Percentiles rank a stretch among this genome's conserved stretches.
Evolutionary conservation across 2,329 filamentous ascomycete genomes (phyloP).

Genomic region (Talaromyces sp.): DNA sequence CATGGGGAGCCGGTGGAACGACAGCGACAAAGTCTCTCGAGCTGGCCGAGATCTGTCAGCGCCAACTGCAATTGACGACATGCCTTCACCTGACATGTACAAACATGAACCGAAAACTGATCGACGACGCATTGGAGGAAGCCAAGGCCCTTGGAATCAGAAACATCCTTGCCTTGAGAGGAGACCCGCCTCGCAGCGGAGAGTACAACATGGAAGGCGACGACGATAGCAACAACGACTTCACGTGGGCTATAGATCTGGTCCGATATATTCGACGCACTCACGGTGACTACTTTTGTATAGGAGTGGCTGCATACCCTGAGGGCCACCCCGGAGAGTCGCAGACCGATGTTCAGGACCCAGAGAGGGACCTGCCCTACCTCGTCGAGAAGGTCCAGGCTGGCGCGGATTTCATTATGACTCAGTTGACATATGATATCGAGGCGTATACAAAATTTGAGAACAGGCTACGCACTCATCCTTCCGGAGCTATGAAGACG

Average conservation of each 20-base stretch:
- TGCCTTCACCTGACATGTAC: conserved; percentile 96
- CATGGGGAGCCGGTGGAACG: conserved; percentile 93
- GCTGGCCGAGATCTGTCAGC: conserved; percentile 89
- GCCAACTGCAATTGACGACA: conserved; percentile 85
- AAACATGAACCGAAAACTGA: conserved; percentile 82
- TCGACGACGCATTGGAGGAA: conserved; percentile 85
- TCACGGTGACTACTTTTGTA: conserved; percentile 91
- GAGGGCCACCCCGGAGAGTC: conserved; percentile 92
- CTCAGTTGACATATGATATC: conserved; percentile 91
- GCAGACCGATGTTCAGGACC: conserved; percentile 71
- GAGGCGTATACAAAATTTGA: conserved; percentile 79
- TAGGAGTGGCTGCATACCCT: conserved; percentile 91
- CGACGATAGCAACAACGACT: conserved; percentile 65
- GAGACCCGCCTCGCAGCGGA: conserved; percentile 82
- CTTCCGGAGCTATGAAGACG: conserved; percentile 76
- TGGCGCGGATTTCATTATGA: conserved; percentile 97
- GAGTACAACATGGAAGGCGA: conserved; percentile 71
- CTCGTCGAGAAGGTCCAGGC: conserved; percentile 86
- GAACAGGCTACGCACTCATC: conserved; percentile 67
- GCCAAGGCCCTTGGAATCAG: conserved; percentile 85
- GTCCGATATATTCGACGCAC: conserved; percentile 81
- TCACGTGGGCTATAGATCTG: conserved; percentile 82
- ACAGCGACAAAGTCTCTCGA: conserved; percentile 88
- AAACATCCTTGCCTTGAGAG: conserved; percentile 87
- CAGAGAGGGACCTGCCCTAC: conserved; percentile 69